phyloP scores from a whole-genome alignment of 352 stramenopile species.

The Globisporangium irregulare region DNA sequence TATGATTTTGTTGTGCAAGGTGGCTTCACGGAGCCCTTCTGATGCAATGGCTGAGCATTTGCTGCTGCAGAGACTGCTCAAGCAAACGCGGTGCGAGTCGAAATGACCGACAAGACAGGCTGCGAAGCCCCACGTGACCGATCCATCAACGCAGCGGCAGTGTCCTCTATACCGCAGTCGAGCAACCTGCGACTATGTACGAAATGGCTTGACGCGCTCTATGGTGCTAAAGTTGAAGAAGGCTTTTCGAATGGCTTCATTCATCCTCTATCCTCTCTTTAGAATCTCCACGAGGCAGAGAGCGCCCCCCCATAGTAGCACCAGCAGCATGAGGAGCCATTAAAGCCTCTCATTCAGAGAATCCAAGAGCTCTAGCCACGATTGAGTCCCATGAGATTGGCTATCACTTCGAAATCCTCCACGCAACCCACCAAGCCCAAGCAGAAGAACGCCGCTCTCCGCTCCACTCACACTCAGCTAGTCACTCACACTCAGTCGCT shows the following conservation, averaged over 20 bases:
- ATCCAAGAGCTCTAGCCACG: no score
- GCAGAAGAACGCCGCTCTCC: neutral
- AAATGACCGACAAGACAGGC: no score
- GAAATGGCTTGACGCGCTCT: neutral
- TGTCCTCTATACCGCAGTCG: neutral
- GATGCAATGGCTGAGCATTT: no score
- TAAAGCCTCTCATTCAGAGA: no score
- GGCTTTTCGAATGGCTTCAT: neutral
- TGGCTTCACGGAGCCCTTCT: neutral
- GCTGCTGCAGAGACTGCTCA: neutral
- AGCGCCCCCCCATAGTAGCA: neutral
- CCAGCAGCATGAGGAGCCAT: no score
- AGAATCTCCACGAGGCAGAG: conserved; percentile 3
- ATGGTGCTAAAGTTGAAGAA: neutral
- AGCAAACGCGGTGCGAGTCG: neutral
- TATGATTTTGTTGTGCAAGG: neutral
- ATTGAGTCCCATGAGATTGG: no score
- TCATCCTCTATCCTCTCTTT: neutral
- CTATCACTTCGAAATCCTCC: neutral
- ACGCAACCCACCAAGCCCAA: neutral
- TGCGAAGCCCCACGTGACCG: neutral
- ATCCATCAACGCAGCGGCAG: neutral
- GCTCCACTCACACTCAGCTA: neutral
- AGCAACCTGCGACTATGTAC: neutral
- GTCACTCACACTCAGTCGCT: neutral